These are phyloP conservation scores for Talinum fruticosum DNA, from an alignment of 148 eudicot genomes.

Conservation along the genomic window DNA sequence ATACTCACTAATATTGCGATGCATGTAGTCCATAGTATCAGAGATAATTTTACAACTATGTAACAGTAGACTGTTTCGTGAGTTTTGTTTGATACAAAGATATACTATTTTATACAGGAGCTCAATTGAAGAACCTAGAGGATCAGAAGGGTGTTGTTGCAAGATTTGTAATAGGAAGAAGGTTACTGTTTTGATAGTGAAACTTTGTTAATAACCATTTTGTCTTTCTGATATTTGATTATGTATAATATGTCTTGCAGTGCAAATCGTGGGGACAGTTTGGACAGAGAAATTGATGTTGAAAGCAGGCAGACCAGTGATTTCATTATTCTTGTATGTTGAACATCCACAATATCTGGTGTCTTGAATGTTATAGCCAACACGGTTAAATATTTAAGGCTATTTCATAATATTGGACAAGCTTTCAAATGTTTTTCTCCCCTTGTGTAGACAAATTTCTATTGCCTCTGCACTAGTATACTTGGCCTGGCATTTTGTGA, in stretches of 20 bases:
- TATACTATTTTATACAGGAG: conserved; percentile 40
- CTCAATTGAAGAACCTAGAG: conserved; percentile 52
- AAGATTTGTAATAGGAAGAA: conserved; percentile 87
- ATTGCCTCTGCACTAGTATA: no score
- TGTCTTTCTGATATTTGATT: conserved; percentile 17
- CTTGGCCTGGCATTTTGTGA: background rate
- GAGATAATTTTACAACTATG: no score
- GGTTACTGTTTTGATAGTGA: conserved; percentile 40
- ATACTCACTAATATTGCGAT: background rate
- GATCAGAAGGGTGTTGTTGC: conserved; percentile 73
- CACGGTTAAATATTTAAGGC: background rate
- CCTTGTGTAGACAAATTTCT: background rate
- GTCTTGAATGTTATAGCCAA: background rate
- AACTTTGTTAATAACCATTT: background rate
- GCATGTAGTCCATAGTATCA: background rate
- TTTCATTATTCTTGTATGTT: conserved; percentile 62
- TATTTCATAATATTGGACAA: background rate
- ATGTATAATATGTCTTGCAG: conserved; percentile 40
- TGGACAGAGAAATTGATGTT: conserved; percentile 55
- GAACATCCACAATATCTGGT: background rate
- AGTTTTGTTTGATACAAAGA: background rate
- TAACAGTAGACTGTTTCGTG: background rate
- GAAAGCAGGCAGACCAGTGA: conserved; percentile 51
- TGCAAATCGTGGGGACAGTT: conserved; percentile 53
- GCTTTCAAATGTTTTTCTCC: background rate